These are phyloP conservation scores for Trichoderma erinaceum DNA, from an alignment of 495 filamentous ascomycete genomes.

Conservation along the genomic window DNA sequence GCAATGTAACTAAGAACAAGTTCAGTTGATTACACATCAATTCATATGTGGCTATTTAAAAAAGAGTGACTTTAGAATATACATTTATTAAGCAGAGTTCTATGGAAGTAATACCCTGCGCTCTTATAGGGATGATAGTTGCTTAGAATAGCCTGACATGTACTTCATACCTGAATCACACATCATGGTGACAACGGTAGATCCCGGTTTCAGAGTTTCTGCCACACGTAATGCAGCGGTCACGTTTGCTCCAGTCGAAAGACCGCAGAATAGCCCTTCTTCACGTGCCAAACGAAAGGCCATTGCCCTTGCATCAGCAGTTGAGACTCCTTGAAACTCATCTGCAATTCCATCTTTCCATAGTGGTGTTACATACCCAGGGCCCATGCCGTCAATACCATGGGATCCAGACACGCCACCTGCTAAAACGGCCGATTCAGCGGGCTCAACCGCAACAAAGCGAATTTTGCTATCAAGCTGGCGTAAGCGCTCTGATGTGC, in stretches of 20 bases:
- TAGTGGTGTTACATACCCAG: slow-evolving; percentile 13
- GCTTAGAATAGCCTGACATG: not conserved
- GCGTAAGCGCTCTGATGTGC: slow-evolving; percentile 11
- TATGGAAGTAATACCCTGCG: not conserved
- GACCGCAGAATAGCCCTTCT: slow-evolving; percentile 14
- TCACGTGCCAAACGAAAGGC: slow-evolving; percentile 11
- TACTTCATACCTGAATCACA: slow-evolving; percentile 16
- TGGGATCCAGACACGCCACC: slow-evolving; percentile 12
- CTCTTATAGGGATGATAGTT: not conserved
- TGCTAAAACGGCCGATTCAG: slow-evolving; percentile 13
- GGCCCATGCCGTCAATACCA: slow-evolving; percentile 12
- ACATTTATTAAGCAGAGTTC: not conserved
- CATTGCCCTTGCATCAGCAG: slow-evolving; percentile 6
- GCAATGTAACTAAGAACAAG: too few relatives aligned
- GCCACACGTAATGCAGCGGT: slow-evolving; percentile 11
- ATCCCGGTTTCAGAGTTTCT: not conserved
- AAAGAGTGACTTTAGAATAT: not conserved
- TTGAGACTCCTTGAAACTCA: slow-evolving; percentile 8
- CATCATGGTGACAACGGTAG: slow-evolving; percentile 7
- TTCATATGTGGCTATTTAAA: too few relatives aligned
- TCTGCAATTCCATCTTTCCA: slow-evolving; percentile 14
- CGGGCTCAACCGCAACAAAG: slow-evolving; percentile 16
- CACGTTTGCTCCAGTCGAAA: slow-evolving; percentile 14
- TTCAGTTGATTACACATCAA: too few relatives aligned
- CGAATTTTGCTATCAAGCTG: slow-evolving; percentile 5